Evolutionary conservation across 768 basidiomycete genomes (phyloP).

Genomic region (Leccinum variicolor): DNA sequence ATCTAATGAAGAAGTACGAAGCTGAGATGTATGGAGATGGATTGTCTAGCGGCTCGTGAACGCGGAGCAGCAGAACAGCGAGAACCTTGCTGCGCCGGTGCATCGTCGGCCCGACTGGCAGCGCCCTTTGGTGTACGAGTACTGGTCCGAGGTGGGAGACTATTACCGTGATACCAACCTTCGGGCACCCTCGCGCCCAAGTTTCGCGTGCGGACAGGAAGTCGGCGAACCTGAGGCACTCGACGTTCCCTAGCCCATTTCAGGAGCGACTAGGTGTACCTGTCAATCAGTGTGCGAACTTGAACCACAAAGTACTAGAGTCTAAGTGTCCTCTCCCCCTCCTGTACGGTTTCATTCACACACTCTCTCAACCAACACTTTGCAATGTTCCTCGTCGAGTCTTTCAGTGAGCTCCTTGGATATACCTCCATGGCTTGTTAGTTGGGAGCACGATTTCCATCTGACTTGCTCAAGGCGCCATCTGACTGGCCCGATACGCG

Average conservation of each 20-base stretch:
- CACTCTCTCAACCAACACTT: not conserved
- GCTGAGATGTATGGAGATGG: constrained; percentile 53
- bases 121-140: constrained; percentile 41
- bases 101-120: constrained; percentile 37
- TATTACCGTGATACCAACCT: constrained; percentile 57
- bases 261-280: constrained; percentile 40
- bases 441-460: constrained; percentile 79
- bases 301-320: no score
- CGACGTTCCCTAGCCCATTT: constrained; percentile 25
- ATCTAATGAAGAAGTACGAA: constrained; percentile 47
- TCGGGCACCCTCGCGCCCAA: constrained; percentile 28
- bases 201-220: constrained; percentile 31
- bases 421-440: constrained; percentile 73
- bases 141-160: constrained; percentile 47
- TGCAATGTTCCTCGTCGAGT: constrained; percentile 18
- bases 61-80: constrained; percentile 22
- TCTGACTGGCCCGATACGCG: constrained; percentile 21
- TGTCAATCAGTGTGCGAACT: constrained; percentile 30
- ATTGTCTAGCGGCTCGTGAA: constrained; percentile 46
- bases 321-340: not conserved
- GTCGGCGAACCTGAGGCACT: constrained; percentile 21
- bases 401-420: constrained; percentile 63
- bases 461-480: not conserved
- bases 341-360: not conserved
- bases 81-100: constrained; percentile 33